phyloP scores from a whole-genome alignment of 2,329 filamentous ascomycete genomes.

The Clathrospora elynae region DNA sequence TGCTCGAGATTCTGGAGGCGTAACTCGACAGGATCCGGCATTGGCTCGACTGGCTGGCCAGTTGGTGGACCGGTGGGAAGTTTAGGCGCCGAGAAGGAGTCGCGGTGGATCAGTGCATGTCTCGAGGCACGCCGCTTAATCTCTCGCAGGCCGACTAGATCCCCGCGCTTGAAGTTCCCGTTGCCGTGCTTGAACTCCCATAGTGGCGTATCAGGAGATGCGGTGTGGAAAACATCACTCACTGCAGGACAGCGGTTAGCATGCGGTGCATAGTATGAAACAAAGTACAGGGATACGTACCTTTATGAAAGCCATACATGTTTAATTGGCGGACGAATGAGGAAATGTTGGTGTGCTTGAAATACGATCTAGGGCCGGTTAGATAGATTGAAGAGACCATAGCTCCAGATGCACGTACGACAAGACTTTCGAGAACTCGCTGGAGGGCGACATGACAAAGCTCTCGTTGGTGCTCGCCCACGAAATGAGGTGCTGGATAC shows the following conservation, averaged over 20 bases:
- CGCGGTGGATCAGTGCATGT: slow-evolving; percentile 89
- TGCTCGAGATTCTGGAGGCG: slow-evolving; percentile 79
- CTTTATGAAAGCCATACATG: slow-evolving; percentile 99
- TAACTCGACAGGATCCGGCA: slow-evolving; percentile 78
- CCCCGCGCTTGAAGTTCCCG: slow-evolving; percentile 94
- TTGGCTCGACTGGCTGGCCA: slow-evolving; percentile 81
- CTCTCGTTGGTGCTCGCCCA: slow-evolving; percentile 95
- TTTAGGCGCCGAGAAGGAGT: slow-evolving; percentile 80
- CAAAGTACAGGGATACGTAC: slow-evolving; percentile 53
- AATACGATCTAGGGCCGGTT: slow-evolving; percentile 76
- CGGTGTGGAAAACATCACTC: slow-evolving; percentile 97
- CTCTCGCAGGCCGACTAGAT: slow-evolving; percentile 86
- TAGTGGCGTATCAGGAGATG: slow-evolving; percentile 86
- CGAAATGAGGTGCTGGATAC: slow-evolving; percentile 92
- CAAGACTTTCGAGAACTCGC: slow-evolving; percentile 96
- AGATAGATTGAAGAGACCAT: slow-evolving; percentile 32
- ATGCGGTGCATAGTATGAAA: slow-evolving; percentile 1
- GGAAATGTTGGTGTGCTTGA: slow-evolving; percentile 99
- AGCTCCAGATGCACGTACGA: slow-evolving; percentile 68
- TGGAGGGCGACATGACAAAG: slow-evolving; percentile 97
- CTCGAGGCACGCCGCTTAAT: slow-evolving; percentile 94
- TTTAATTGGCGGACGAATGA: slow-evolving; percentile 97
- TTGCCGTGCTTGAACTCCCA: slow-evolving; percentile 99
- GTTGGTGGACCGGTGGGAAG: slow-evolving; percentile 72
- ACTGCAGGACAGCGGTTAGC: slow-evolving; percentile 60